phyloP scores from a whole-genome alignment of 2,329 filamentous ascomycete species.

The Colletotrichum graminicola region DNA sequence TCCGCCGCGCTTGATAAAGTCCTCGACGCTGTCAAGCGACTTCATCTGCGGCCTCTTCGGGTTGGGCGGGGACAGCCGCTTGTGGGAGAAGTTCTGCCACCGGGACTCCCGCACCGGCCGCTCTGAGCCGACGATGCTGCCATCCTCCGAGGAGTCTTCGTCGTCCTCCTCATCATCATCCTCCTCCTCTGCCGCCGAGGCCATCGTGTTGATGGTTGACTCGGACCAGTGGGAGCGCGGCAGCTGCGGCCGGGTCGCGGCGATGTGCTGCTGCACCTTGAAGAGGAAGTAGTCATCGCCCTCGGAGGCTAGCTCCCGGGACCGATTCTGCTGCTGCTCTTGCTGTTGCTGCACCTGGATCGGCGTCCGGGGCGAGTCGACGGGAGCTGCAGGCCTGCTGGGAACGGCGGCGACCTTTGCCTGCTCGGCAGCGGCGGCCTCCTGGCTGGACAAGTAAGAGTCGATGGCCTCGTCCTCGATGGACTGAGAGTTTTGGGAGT shows the following conservation, averaged over 20 bases:
- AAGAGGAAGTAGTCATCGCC: slow-evolving; percentile 43
- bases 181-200: slow-evolving; percentile 39
- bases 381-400: slow-evolving; percentile 32
- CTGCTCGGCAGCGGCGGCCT: slow-evolving; percentile 18
- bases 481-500: slow-evolving; percentile 33
- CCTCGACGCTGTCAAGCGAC: slow-evolving; percentile 52
- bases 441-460: slow-evolving; percentile 40
- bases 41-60: slow-evolving; percentile 54
- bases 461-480: slow-evolving; percentile 37
- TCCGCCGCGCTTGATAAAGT: slow-evolving; percentile 58
- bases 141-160: slow-evolving; percentile 30
- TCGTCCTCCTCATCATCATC: background rate
- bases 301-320: slow-evolving; percentile 36
- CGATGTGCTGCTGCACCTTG: slow-evolving; percentile 43
- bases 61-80: slow-evolving; percentile 43
- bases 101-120: slow-evolving; percentile 30
- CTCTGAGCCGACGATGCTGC: slow-evolving; percentile 36
- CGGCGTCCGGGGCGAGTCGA: slow-evolving; percentile 41
- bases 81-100: slow-evolving; percentile 52
- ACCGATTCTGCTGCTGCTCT: slow-evolving; percentile 22
- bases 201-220: slow-evolving; percentile 51
- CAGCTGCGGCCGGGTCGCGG: slow-evolving; percentile 41
- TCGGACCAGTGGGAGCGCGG: slow-evolving; percentile 58
- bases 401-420: slow-evolving; percentile 25
- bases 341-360: slow-evolving; percentile 35